phyloP scores from a whole-genome alignment of 1,284 basidiomycete genomes.

The Peniophora sp. region DNA sequence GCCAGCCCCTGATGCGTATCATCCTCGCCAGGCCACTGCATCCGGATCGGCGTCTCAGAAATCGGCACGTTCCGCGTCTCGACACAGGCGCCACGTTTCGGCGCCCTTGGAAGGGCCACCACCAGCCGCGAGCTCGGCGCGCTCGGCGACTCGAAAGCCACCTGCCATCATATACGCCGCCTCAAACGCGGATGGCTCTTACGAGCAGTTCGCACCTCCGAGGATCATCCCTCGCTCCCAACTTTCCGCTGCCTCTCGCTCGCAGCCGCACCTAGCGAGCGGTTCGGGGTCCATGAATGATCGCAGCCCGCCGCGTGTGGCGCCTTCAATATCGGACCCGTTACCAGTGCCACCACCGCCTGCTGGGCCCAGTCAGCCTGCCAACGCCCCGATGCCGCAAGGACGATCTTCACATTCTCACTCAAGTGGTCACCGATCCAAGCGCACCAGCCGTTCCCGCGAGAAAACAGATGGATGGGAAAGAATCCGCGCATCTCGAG shows the following conservation, averaged over 20 bases:
- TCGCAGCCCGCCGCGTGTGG: too few relatives aligned
- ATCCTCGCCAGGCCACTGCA: background rate
- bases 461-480: background rate
- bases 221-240: background rate
- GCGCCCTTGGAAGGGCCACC: background rate
- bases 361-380: background rate
- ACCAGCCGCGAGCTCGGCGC: background rate
- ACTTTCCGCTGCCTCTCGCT: background rate
- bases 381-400: background rate
- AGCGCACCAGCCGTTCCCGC: background rate
- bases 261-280: background rate
- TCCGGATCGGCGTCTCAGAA: background rate
- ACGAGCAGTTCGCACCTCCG: background rate
- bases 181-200: background rate
- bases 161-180: constrained; percentile 1
- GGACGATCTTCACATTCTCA: background rate
- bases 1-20: background rate
- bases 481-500: background rate
- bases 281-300: too few relatives aligned
- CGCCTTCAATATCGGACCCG: background rate
- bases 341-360: background rate
- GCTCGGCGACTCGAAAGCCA: background rate
- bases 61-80: background rate
- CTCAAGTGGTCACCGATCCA: background rate
- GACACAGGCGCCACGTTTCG: background rate